Percentiles rank a stretch among this genome's conserved stretches.
phyloP scores from a whole-genome alignment of 768 basidiomycete species.

The Termitomyces sp. region DNA sequence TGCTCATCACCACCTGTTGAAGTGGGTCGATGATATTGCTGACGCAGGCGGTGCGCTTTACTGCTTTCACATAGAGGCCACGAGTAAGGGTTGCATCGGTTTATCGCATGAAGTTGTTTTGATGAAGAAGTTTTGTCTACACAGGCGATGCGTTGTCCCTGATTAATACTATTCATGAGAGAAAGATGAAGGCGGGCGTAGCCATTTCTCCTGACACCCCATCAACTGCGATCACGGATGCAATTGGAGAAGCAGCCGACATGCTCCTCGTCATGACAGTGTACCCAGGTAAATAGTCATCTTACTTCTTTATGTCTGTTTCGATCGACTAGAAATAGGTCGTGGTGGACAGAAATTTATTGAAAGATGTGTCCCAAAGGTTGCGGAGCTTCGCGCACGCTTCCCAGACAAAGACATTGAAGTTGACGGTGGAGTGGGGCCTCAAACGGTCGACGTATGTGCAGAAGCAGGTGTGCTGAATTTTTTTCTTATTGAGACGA shows the following conservation, averaged over 20 bases:
- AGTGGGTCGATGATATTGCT: constrained; percentile 98
- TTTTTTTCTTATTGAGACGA: not conserved
- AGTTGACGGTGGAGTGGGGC: constrained; percentile 97
- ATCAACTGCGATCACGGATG: constrained; percentile 80
- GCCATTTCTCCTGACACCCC: constrained; percentile 97
- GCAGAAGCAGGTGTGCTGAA: constrained; percentile 70
- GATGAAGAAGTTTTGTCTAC: not conserved
- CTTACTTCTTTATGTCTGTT: not conserved
- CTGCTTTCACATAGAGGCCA: constrained; percentile 95
- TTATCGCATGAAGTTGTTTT: not conserved
- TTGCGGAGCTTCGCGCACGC: constrained; percentile 79
- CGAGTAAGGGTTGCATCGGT: constrained; percentile 45
- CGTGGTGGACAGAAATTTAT: constrained; percentile 96
- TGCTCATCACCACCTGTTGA: not conserved
- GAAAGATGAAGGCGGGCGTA: constrained; percentile 89
- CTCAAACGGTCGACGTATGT: constrained; percentile 80
- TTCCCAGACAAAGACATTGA: constrained; percentile 97
- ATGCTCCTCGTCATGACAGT: constrained; percentile 99
- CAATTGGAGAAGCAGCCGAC: constrained; percentile 77
- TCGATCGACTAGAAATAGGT: constrained; percentile 35
- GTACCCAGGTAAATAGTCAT: constrained; percentile 60
- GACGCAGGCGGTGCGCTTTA: constrained; percentile 93
- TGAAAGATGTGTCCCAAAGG: constrained; percentile 88
- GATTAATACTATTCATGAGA: constrained; percentile 74
- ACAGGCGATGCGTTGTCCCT: constrained; percentile 67